Conservation (phyloP, 2,329 filamentous ascomycete species). For the Penicillium polonicum region DNA sequence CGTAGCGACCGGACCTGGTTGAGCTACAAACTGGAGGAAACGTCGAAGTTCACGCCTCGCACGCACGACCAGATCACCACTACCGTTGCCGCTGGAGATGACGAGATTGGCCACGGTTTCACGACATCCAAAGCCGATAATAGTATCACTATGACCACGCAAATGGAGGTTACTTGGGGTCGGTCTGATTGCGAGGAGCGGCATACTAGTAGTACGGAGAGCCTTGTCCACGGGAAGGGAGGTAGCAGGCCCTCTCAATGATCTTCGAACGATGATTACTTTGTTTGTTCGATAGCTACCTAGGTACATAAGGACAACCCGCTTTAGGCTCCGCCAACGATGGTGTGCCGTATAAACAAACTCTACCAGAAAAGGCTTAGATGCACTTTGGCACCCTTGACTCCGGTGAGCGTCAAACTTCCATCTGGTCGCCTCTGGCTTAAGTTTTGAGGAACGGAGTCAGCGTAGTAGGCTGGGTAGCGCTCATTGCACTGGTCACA, state of each 20-base stretch:
- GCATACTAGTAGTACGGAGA: constrained; percentile 9
- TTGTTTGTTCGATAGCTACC: no score
- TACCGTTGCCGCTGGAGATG: neutral
- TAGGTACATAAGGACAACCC: no score
- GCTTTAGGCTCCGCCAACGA: no score
- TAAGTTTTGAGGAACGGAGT: no score
- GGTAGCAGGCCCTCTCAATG: neutral
- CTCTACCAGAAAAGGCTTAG: no score
- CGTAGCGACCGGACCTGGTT: neutral
- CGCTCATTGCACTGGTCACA: no score
- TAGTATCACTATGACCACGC: constrained; percentile 6
- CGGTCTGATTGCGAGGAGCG: neutral
- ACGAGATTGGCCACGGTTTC: neutral
- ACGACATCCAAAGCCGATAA: neutral
- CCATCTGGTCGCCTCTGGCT: no score
- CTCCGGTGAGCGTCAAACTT: no score
- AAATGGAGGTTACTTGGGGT: constrained; percentile 13
- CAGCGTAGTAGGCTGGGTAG: no score
- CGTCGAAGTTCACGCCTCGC: neutral
- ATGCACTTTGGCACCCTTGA: no score
- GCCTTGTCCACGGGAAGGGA: constrained; percentile 1
- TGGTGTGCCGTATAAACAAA: no score
- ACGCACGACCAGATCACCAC: neutral
- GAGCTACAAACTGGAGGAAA: constrained; percentile 5
- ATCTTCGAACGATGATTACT: no score